Conservation (phyloP, 805 yeast genomes). For the Debaryomyces maramus region DNA sequence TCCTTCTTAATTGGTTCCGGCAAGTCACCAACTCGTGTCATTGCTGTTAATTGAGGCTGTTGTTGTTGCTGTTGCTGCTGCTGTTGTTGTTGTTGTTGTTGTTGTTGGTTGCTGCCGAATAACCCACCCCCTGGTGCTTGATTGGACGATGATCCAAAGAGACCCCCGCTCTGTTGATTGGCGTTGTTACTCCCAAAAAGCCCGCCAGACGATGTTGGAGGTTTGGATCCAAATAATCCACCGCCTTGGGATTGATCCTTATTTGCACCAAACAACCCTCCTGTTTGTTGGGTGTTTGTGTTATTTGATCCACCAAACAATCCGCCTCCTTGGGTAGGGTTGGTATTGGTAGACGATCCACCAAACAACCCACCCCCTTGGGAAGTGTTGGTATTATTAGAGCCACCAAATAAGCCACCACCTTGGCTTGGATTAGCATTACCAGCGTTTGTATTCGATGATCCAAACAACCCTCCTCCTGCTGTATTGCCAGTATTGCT, state of each 20-base stretch:
- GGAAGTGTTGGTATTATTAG: slow-evolving; percentile 6
- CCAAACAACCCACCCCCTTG: slow-evolving; percentile 27
- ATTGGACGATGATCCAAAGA: slow-evolving; percentile 11
- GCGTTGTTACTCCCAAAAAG: slow-evolving; percentile 22
- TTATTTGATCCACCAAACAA: slow-evolving; percentile 19
- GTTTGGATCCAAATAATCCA: slow-evolving; percentile 18
- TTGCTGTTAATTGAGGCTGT: slow-evolving; percentile 57
- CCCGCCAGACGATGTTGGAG: slow-evolving; percentile 19
- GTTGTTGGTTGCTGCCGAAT: slow-evolving; percentile 10
- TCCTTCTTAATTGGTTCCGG: slow-evolving; percentile 72
- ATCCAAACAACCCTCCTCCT: slow-evolving; percentile 31
- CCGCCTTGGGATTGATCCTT: slow-evolving; percentile 16
- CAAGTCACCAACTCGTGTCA: slow-evolving; percentile 73
- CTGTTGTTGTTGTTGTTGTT: slow-evolving; percentile 11
- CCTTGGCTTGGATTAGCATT: slow-evolving; percentile 11
- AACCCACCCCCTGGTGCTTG: slow-evolving; percentile 11
- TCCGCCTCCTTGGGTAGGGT: slow-evolving; percentile 18
- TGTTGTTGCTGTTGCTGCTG: slow-evolving; percentile 42
- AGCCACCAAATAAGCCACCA: slow-evolving; percentile 26
- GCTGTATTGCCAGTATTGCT: slow-evolving; percentile 12
- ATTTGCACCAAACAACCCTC: slow-evolving; percentile 27
- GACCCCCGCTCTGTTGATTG: slow-evolving; percentile 15
- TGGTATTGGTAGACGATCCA: slow-evolving; percentile 7
- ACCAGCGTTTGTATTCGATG: slow-evolving; percentile 7
- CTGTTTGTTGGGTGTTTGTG: slow-evolving; percentile 14